Percentiles rank a stretch among this genome's conserved stretches.
These are phyloP conservation scores for Immersiella caudata DNA, from an alignment of 495 filamentous ascomycete genomes.

Conservation along the genomic window DNA sequence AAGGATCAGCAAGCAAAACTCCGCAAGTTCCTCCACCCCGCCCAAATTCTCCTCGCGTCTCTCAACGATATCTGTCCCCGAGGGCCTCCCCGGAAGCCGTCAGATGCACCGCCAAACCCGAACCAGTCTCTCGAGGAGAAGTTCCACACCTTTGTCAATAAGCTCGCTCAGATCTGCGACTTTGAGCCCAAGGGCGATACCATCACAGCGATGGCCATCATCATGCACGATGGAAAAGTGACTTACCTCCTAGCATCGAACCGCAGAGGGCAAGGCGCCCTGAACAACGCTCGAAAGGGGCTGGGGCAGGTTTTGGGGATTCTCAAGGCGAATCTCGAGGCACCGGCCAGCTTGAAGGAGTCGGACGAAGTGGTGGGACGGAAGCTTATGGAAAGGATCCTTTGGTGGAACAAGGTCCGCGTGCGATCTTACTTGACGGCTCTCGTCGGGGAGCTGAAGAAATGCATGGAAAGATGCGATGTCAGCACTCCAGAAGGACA, in stretches of 20 bases:
- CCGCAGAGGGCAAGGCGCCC: neutral
- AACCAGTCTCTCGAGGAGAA: conserved; percentile 23
- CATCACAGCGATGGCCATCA: conserved; percentile 5
- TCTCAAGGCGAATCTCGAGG: conserved; percentile 21
- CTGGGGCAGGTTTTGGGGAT: conserved; percentile 15
- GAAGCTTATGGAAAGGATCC: conserved; percentile 6
- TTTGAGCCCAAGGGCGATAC: conserved; percentile 19
- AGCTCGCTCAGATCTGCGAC: conserved; percentile 33
- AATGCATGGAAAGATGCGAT: conserved; percentile 17
- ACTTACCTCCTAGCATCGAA: conserved; percentile 21
- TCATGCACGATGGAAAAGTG: conserved; percentile 1
- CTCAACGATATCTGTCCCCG: conserved; percentile 20
- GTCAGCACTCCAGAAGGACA: neutral
- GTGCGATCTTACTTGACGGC: conserved; percentile 15
- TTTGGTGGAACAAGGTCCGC: conserved; percentile 19
- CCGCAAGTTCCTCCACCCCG: conserved; percentile 12
- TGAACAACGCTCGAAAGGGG: conserved; percentile 13
- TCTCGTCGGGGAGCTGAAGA: conserved; percentile 1
- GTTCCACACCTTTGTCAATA: conserved; percentile 32
- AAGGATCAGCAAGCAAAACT: conserved; percentile 3
- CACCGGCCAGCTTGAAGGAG: neutral
- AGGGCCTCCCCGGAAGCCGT: neutral
- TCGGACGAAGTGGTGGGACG: conserved; percentile 13
- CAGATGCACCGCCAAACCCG: conserved; percentile 17
- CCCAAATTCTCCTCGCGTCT: conserved; percentile 16